Base-by-base conservation (phyloP, 73 alveolate species). In the Paramecium sexaurelia region DNA sequence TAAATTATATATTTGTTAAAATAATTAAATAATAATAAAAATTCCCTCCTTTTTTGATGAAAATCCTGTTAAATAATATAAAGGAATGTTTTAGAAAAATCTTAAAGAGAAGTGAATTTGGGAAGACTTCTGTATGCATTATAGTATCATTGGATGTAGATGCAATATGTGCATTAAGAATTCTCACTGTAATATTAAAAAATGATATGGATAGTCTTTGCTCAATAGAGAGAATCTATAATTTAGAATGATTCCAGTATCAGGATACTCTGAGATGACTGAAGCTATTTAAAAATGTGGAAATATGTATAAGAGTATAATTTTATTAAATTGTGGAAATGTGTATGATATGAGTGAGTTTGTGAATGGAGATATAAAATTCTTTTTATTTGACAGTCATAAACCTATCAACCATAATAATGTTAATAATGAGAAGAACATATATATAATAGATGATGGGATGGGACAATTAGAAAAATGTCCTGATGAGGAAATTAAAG, bases 371-470 rank as follows among this genome's bases (percentile, higher is more conserved):
- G 90, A 39, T 7, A 55, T 78, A 9, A 78, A 33, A 11, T 78
- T 78, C 71, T 78, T 24, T 27, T 17, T 78, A 41, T 78, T 78
- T 45, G 90, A 78, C 20, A 78, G 55, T 45, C 90, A 78, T 27
- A 36, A 78, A 26, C 90, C 90, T 5, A 33, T 78, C 27, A 22
- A 78, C 41, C 90, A 39, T 43, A 17, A 22, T 6, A 78, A 78
- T 33, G 68, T 78, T 13, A 37, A 78, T 41, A 33, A 39, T 26
- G 27, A 37, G 22, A 78, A 78, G 36, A 26, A 26, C 8, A 41
- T 78, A 24, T 78, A 29, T 33, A 43, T 78, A 10, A 78, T 78
- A 11, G 90, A 78, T 78, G 90, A 78, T 78, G 90, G 90, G 4
- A 41, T 41, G 73, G 90, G 75, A 10, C 6, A 22, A 20, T 11